Percentiles rank a stretch among this genome's conserved stretches.
These are phyloP conservation scores for Phytopythium kandeliae DNA, from an alignment of 352 stramenopile species.

Conservation along the genomic window DNA sequence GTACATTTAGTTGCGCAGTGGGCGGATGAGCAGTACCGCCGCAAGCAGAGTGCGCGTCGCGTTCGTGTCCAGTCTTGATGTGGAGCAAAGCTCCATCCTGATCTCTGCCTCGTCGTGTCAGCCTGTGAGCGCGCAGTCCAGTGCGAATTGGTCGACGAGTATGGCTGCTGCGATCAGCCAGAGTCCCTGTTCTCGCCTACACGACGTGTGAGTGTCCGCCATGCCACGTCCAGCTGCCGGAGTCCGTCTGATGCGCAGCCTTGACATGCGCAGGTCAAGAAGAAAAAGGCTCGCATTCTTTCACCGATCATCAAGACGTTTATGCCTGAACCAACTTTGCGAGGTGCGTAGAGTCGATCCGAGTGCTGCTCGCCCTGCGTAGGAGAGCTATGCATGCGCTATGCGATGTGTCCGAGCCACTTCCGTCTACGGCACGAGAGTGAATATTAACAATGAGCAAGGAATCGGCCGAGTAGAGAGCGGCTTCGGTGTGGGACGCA, in stretches of 20 bases:
- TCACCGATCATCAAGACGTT: constrained; percentile 1
- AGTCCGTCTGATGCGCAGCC: no score
- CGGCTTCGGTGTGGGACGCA: constrained; percentile 1
- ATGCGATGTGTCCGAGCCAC: neutral
- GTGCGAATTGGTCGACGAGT: constrained; percentile 14
- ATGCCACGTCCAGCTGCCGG: no score
- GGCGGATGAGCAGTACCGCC: constrained; percentile 17
- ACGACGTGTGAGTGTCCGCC: neutral
- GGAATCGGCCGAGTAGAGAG: neutral
- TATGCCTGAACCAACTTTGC: neutral
- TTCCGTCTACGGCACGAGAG: neutral
- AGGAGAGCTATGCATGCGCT: no score
- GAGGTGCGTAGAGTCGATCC: neutral
- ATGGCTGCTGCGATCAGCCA: constrained; percentile 6
- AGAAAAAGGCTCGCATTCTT: neutral
- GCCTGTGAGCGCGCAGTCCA: constrained; percentile 21
- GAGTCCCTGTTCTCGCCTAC: constrained; percentile 11
- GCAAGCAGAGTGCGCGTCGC: neutral
- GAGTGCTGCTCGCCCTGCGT: no score
- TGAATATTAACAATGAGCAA: neutral
- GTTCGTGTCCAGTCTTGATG: neutral
- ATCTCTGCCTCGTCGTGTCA: no score
- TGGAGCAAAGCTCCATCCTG: no score
- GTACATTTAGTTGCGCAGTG: constrained; percentile 23
- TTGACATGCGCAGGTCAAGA: neutral